Conservation (phyloP, 495 filamentous ascomycete genomes). For the Sporormia fimetaria region DNA sequence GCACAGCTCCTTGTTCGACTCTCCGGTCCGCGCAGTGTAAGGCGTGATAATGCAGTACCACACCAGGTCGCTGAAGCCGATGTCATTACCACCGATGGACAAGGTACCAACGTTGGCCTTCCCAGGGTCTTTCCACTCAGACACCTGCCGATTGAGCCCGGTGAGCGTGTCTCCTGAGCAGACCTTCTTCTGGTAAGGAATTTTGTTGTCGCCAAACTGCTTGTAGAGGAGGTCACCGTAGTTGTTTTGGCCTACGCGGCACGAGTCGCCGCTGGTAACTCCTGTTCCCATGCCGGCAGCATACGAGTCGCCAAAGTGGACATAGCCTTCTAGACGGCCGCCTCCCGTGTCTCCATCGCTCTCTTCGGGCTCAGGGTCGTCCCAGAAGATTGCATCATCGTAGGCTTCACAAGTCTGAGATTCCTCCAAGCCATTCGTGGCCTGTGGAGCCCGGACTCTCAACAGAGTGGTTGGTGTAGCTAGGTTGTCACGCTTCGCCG, state of each 20-base stretch:
- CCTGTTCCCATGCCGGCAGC: slow-evolving; percentile 3
- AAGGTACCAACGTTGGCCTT: slow-evolving; percentile 1
- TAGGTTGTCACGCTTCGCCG: too few species aligned
- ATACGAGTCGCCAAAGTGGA: slow-evolving; percentile 4
- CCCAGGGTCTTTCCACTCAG: not conserved
- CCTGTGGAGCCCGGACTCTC: too few species aligned
- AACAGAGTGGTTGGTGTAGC: too few species aligned
- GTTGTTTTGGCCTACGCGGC: slow-evolving; percentile 3
- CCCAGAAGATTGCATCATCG: too few species aligned
- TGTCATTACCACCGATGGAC: slow-evolving; percentile 4
- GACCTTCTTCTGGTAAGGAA: not conserved
- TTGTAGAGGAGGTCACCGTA: not conserved
- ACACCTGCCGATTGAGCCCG: slow-evolving; percentile 1
- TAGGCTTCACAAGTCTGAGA: too few species aligned
- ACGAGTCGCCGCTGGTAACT: not conserved
- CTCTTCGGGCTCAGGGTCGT: not conserved
- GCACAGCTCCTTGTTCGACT: too few species aligned
- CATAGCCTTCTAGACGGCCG: not conserved
- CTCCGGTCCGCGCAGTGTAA: not conserved
- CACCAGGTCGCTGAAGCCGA: slow-evolving; percentile 1
- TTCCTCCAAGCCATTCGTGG: too few species aligned
- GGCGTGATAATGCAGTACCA: slow-evolving; percentile 4
- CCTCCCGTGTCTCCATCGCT: not conserved
- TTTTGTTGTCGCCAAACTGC: not conserved
- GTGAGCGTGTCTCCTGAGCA: slow-evolving; percentile 1